Evolutionary conservation across 2,329 filamentous ascomycete species (phyloP), one percentile per base, ranked within the genome.

Genomic region (Alternaria sp.): DNA sequence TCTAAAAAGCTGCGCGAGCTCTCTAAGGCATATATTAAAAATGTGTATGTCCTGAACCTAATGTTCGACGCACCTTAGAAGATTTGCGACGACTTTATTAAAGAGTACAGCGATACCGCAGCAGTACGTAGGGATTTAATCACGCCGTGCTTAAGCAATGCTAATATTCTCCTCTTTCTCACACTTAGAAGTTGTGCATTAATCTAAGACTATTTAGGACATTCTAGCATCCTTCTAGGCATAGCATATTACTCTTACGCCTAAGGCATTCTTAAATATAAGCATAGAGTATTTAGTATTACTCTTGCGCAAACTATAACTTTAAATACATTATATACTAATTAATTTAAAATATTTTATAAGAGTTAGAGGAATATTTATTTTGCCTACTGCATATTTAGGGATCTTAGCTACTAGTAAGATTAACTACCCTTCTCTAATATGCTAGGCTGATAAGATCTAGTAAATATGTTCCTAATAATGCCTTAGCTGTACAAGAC

Each of bases 201-300:
- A 23, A 40, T 40, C n/a, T n/a, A n/a, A n/a, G n/a, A n/a, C n/a
- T n/a, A n/a, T n/a, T n/a, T n/a, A n/a, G n/a, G n/a, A n/a, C n/a
- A n/a, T n/a, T n/a, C n/a, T n/a, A n/a, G n/a, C n/a, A n/a, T n/a
- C n/a, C n/a, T 5, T 40, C 48, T 23, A 40, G 48, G 36, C n/a
- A 51, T 51, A n/a, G 10, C 5, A 51, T 51, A 51, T 14, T 51
- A 51, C 48, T 51, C 14, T 31, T 29, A 21, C 11, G 36, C 36
- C 9, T 2, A 40, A 6, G 14, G 5, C 13, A 51, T 54, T 24
- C 17, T 36, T n/a, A 21, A 6, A n/a, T 5, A 7, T 5, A 29
- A 36, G 29, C n/a, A n/a, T 17, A 8, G 13, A 3, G n/a, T n/a
- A n/a, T n/a, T n/a, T 6, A 54, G 33, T 34, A 3, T n/a, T n/a